Evolutionary conservation across 2,329 filamentous ascomycete species (phyloP).

Genomic region (Aureobasidium sp.): DNA sequence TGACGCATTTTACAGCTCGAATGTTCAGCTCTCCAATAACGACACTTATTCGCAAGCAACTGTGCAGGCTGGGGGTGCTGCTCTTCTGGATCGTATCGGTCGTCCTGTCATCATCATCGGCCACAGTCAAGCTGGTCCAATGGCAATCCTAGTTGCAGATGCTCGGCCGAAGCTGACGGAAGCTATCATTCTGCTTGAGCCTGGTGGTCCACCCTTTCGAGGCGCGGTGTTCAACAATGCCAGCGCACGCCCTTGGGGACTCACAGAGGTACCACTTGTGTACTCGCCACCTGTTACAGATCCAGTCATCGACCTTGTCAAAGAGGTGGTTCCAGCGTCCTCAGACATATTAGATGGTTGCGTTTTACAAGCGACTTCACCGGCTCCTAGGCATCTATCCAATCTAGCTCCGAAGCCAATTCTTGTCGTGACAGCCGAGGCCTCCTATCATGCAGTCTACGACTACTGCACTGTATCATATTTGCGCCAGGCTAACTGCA

Average conservation of each 20-base stretch:
- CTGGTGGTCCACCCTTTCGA: slow-evolving; percentile 45
- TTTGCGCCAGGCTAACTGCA: slow-evolving; percentile 46
- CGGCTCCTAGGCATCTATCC: slow-evolving; percentile 37
- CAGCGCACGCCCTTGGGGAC: slow-evolving; percentile 25
- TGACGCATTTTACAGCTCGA: slow-evolving; percentile 41
- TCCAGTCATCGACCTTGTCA: slow-evolving; percentile 22
- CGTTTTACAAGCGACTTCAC: slow-evolving; percentile 31
- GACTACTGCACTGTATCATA: slow-evolving; percentile 50
- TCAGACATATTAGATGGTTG: slow-evolving; percentile 28
- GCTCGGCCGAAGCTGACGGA: slow-evolving; percentile 41
- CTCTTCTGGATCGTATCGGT: slow-evolving; percentile 38
- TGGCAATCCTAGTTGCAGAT: slow-evolving; percentile 45
- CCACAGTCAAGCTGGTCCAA: slow-evolving; percentile 44
- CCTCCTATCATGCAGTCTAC: slow-evolving; percentile 48
- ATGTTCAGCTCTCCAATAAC: slow-evolving; percentile 34
- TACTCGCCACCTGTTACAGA: slow-evolving; percentile 29
- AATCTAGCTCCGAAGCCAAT: slow-evolving; percentile 45
- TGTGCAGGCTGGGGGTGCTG: slow-evolving; percentile 32
- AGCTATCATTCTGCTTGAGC: slow-evolving; percentile 47
- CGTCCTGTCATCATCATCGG: slow-evolving; percentile 38
- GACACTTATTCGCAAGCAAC: slow-evolving; percentile 26
- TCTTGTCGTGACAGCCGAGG: slow-evolving; percentile 45
- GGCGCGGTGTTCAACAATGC: slow-evolving; percentile 18
- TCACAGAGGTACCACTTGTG: slow-evolving; percentile 28
- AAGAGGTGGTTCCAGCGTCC: background rate